Evolutionary conservation across 306 rosid genomes (phyloP).

Genomic region (Senna tora): DNA sequence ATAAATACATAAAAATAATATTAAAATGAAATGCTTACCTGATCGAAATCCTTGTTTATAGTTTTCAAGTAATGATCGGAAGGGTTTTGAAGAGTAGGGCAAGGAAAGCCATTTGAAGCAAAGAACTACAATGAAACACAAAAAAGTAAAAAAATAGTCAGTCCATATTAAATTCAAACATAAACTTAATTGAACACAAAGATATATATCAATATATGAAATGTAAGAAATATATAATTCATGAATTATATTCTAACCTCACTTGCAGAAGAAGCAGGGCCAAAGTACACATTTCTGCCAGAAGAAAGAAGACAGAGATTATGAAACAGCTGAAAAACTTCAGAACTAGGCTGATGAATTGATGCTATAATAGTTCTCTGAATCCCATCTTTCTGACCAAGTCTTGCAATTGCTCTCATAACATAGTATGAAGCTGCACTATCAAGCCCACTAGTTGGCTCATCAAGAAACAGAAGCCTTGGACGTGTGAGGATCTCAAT

Average conservation of each 20-base stretch:
- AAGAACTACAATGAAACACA: constrained; percentile 45
- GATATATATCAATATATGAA: too few relatives aligned
- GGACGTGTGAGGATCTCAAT: constrained; percentile 72
- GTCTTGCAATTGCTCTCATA: constrained; percentile 51
- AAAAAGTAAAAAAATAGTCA: too few relatives aligned
- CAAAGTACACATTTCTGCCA: constrained; percentile 56
- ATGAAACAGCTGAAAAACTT: constrained; percentile 59
- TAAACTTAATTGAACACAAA: too few relatives aligned
- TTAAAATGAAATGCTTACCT: too few relatives aligned
- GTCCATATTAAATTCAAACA: too few relatives aligned
- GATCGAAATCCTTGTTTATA: constrained; percentile 62
- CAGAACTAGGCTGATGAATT: constrained; percentile 62
- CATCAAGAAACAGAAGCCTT: constrained; percentile 70
- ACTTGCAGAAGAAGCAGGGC: constrained; percentile 55
- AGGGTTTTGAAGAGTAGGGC: constrained; percentile 56
- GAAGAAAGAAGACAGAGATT: constrained; percentile 56
- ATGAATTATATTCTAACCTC: constrained; percentile 45
- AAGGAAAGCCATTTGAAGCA: constrained; percentile 59
- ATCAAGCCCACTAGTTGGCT: constrained; percentile 82
- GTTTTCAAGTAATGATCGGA: constrained; percentile 61
- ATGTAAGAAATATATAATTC: too few relatives aligned
- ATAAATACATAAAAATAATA: too few relatives aligned
- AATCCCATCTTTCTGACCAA: constrained; percentile 23
- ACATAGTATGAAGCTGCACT: constrained; percentile 79
- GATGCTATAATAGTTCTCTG: constrained; percentile 52